A percentile compares a stretch with the other conserved stretches of the same genome.
Conservation (phyloP, 352 stramenopile species). For the Phytophthora pisi region DNA sequence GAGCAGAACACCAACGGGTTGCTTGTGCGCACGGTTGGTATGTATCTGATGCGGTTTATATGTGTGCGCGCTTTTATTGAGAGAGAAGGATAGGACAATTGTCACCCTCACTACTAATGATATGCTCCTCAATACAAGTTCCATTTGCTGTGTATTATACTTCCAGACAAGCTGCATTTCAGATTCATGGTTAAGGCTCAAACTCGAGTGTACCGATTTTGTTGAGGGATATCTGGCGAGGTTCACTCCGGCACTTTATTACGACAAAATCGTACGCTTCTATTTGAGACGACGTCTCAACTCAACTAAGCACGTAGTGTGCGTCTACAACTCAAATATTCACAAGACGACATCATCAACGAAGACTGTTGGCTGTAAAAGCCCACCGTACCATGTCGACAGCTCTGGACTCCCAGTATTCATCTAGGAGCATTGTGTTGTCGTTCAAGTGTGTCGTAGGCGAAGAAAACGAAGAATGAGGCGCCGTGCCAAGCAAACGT, state of each 20-base stretch:
- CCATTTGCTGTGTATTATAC: neutral
- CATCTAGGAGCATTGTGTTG: neutral
- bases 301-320: no score
- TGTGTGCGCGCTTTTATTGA: slow-evolving; percentile 13
- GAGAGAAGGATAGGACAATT: neutral
- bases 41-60: slow-evolving; percentile 21
- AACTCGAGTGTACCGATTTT: no score
- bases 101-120: neutral
- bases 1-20: neutral
- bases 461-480: neutral
- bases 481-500: neutral
- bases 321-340: no score
- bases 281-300: no score
- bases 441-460: neutral
- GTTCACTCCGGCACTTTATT: no score
- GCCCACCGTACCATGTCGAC: neutral
- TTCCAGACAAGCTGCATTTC: no score
- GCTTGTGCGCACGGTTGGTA: slow-evolving; percentile 17
- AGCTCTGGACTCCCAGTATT: neutral
- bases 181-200: no score
- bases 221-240: no score
- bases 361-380: neutral
- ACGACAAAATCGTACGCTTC: no score
- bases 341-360: no score
- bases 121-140: slow-evolving; percentile 13